A percentile compares a stretch with the other conserved stretches of the same genome.
These are phyloP conservation scores for Senecio squalidus DNA, from an alignment of 140 eudicot genomes.

Conservation along the genomic window DNA sequence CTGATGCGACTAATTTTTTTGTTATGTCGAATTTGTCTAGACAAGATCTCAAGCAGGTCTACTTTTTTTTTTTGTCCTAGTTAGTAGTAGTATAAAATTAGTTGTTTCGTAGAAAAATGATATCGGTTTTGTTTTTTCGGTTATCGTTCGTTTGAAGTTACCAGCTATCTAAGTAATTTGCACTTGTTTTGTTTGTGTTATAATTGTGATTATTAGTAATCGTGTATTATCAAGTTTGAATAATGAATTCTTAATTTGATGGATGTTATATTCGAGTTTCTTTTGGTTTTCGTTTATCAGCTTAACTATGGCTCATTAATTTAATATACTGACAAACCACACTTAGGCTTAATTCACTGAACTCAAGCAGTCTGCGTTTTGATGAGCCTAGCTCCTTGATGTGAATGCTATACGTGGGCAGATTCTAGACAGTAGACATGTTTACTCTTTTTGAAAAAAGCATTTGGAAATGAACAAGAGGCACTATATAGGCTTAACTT, in stretches of 20 bases:
- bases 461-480: not conserved
- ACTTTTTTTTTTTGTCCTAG: not conserved
- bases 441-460: not conserved
- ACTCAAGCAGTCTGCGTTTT: no score
- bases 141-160: not conserved
- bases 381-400: not conserved
- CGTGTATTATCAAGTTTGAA: no score
- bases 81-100: no score
- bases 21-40: conserved; percentile 69
- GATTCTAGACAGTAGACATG: not conserved
- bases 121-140: not conserved
- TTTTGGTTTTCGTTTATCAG: no score
- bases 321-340: no score
- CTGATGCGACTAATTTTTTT: conserved; percentile 75
- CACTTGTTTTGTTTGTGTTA: conserved; percentile 1
- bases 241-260: no score
- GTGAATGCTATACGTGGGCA: not conserved
- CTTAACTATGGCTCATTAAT: no score
- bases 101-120: not conserved
- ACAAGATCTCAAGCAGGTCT: conserved; percentile 84
- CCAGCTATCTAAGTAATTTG: not conserved
- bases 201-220: no score
- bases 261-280: no score
- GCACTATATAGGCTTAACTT: not conserved
- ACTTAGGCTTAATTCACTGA: no score